phyloP scores from a whole-genome alignment of 2,329 filamentous ascomycete genomes.

The Fusarium temperatum region DNA sequence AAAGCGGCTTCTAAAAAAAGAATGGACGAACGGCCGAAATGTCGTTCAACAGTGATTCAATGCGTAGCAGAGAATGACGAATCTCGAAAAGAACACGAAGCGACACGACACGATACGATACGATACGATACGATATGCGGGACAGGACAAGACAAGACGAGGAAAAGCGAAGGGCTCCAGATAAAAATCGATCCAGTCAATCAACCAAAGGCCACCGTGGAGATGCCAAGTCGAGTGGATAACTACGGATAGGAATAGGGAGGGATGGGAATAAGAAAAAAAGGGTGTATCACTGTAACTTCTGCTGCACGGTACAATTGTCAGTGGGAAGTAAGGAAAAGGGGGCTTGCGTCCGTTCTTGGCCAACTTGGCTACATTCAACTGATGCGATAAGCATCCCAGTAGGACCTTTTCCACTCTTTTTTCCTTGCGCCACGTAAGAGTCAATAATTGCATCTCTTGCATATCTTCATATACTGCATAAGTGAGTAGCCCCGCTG shows the following conservation, averaged over 20 bases:
- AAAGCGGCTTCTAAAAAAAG: conserved; percentile 19
- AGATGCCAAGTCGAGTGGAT: conserved; percentile 27
- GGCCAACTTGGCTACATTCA: conserved; percentile 20
- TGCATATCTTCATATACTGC: neutral
- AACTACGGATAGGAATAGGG: neutral
- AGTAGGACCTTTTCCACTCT: conserved; percentile 9
- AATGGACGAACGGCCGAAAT: conserved; percentile 36
- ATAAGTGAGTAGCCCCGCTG: neutral
- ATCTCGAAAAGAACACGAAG: conserved; percentile 4
- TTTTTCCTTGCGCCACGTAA: conserved; percentile 15
- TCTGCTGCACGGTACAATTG: neutral
- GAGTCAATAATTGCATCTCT: neutral
- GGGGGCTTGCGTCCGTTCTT: conserved; percentile 17
- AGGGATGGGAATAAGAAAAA: neutral
- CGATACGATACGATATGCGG: neutral
- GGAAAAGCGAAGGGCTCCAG: conserved; percentile 16
- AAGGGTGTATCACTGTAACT: conserved; percentile 11
- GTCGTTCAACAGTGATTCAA: conserved; percentile 31
- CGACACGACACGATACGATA: neutral
- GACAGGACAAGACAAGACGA: neutral
- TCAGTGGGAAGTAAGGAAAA: conserved; percentile 8
- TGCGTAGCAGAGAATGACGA: conserved; percentile 8
- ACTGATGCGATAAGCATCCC: conserved; percentile 13
- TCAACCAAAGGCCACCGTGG: conserved; percentile 22
- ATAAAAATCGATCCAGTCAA: conserved; percentile 26